Conservation (phyloP, 257 asterid species). For the Primulina tabacum region DNA sequence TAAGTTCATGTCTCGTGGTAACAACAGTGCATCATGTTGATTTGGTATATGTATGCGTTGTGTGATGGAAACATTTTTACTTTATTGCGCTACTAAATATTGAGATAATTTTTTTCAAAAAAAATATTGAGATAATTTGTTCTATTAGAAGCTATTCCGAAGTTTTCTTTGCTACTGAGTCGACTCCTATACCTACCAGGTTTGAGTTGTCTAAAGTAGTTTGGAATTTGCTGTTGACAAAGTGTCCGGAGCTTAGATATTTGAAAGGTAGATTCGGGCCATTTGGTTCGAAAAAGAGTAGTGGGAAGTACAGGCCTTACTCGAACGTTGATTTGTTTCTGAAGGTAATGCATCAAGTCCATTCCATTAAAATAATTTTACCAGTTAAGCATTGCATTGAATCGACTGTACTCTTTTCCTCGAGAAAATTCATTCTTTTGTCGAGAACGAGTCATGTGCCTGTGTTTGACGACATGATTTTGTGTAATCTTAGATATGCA, state of each 20-base stretch:
- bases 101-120: not conserved
- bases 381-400: not conserved
- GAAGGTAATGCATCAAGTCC: slow-evolving; percentile 45
- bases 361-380: not conserved
- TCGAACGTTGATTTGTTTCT: slow-evolving; percentile 87
- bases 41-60: slow-evolving; percentile 1
- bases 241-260: slow-evolving; percentile 66
- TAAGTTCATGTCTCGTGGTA: too few relatives aligned
- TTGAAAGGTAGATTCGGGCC: slow-evolving; percentile 54
- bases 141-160: slow-evolving; percentile 1
- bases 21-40: not conserved
- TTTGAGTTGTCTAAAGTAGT: slow-evolving; percentile 64
- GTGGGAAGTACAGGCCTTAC: slow-evolving; percentile 87
- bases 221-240: slow-evolving; percentile 65
- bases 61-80: slow-evolving; percentile 6
- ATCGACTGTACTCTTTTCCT: not conserved
- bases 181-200: slow-evolving; percentile 36
- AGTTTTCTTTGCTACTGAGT: slow-evolving; percentile 7
- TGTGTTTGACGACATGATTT: slow-evolving; percentile 1
- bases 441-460: not conserved
- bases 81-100: not conserved
- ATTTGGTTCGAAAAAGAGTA: slow-evolving; percentile 57
- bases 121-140: not conserved
- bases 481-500: slow-evolving; percentile 53
- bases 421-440: not conserved